Base-by-base conservation (phyloP, 345 rosid genomes). In the Reutealis trisperma region DNA sequence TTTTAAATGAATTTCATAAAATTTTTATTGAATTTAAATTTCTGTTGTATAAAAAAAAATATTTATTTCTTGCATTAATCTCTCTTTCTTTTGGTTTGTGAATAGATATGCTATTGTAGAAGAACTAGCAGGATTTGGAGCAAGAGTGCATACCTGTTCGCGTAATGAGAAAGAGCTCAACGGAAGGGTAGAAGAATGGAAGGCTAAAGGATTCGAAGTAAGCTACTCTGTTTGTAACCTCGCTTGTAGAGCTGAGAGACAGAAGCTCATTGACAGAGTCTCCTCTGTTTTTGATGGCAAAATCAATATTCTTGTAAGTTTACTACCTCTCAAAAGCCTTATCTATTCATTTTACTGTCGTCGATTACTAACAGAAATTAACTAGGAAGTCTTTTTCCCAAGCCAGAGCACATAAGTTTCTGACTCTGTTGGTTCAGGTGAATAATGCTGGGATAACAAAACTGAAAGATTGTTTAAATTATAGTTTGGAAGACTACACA, bases 401-500 rank as follows among this genome's bases (percentile, higher is more conserved):
- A 37, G 41, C 41, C 4, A 37, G 5, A 37, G 6, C 41, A 37
- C 5, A 7, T 18, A 6, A 16, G 12, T 19, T 16, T 37, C 22
- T 18, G 2, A 44, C 1, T n/a, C 14, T 30, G 6, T 21, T 66
- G 10, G 2, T 6, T 67, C 76, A 86, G 89, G 83, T 86, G 62
- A 84, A 86, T 72, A 86, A 84, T 73, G 89, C 83, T 13, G 85
- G 67, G 4, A 55, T 27, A 21, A 14, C 32, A 8, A 13, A 41
- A 2, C n/a, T 82, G 1, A 84, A 82, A 63, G 27, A 52, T 16
- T 51, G 25, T 3, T 9, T 68, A 41, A 80, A 73, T 15, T 65
- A 77, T 62, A 82, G 79, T n/a, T 5, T 2, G 16, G 91, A 87
- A 34, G 92, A 90, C 25, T 80, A 79, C 67, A 37, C 87, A 7